Evolutionary conservation across 768 basidiomycete genomes (phyloP), one percentile per base, ranked within the genome.

Genomic region (Termitomyces sp.): DNA sequence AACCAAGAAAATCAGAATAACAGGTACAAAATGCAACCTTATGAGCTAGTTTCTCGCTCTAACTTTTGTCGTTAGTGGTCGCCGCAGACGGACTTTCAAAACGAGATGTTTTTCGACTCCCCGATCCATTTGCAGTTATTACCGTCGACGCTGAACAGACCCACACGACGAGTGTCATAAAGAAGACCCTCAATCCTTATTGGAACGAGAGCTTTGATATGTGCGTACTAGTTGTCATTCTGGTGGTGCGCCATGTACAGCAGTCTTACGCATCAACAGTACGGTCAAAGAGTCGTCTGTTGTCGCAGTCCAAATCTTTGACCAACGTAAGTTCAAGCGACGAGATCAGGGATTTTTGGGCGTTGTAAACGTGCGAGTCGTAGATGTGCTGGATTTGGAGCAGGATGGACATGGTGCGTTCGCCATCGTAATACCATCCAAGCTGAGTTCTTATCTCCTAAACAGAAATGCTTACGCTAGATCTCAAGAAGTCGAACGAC

Each of bases 181-280:
- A 94, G 79, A 95, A 92, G 76, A 93, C 92, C 0, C 73, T 94
- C 47, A 94, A 94, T 72, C 91, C 94, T 0, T 95, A 96, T 72
- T 97, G 94, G 94, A 96, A 93, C 69, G 96, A 98, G 76, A 91
- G 90, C 68, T 98, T 99, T 72, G 96, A 98, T 69, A 89, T 99
- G 95, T 96, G 60, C 67, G 89, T 70, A 5, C 41, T 42, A 31
- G 49, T 26, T 44, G 31, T 58, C 22, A 18, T 5, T 39, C 36
- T 26, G 14, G 27, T 27, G 3, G 18, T 42, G 39, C 36, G 26
- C 52, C 46, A 46, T 57, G 55, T 54, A 46, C 22, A 46, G 22
- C 39, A 22, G 48, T 31, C 27, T 44, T 56, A 55, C 44, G 31
- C 14, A 57, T 61, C 52, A 32, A 44, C 64, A 98, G 95, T 64